These are phyloP conservation scores for Aspergillus asperescens DNA, from an alignment of 495 filamentous ascomycete genomes.

Conservation along the genomic window DNA sequence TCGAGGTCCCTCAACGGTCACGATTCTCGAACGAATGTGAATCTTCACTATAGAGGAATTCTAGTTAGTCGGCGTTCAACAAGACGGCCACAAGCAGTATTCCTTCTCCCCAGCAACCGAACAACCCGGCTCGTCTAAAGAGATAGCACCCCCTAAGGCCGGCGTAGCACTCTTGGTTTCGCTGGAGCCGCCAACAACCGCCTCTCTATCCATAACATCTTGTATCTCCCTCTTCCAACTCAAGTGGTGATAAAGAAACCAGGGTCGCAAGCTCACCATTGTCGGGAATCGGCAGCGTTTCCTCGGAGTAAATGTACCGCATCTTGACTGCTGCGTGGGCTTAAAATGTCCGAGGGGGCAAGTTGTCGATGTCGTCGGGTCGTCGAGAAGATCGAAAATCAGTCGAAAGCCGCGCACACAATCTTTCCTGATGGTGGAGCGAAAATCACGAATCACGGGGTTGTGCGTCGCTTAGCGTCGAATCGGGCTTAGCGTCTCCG, in stretches of 20 bases:
- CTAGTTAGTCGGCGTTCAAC: slow-evolving; percentile 23
- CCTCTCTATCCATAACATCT: not conserved
- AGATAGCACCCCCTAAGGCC: not conserved
- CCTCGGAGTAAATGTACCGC: slow-evolving; percentile 97
- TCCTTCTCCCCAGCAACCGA: not conserved
- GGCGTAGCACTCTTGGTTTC: not conserved
- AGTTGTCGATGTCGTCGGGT: slow-evolving; percentile 45
- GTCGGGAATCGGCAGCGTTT: slow-evolving; percentile 89
- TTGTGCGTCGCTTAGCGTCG: slow-evolving; percentile 48
- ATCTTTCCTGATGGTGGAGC: slow-evolving; percentile 39
- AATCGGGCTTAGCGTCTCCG: slow-evolving; percentile 33
- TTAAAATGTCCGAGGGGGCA: slow-evolving; percentile 42
- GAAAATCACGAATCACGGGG: slow-evolving; percentile 45
- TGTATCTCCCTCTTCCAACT: slow-evolving; percentile 1
- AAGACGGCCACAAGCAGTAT: slow-evolving; percentile 1
- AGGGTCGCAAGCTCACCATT: slow-evolving; percentile 67
- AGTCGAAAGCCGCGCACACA: slow-evolving; percentile 19
- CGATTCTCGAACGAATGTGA: slow-evolving; percentile 87
- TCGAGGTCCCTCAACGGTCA: slow-evolving; percentile 94
- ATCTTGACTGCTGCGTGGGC: slow-evolving; percentile 63
- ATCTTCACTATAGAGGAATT: slow-evolving; percentile 70
- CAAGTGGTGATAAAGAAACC: slow-evolving; percentile 11
- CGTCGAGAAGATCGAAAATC: slow-evolving; percentile 45
- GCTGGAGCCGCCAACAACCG: not conserved
- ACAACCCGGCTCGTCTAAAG: slow-evolving; percentile 4